A percentile compares a stretch with the other conserved stretches of the same genome.
phyloP scores from a whole-genome alignment of 331 rosid species.

The Acacia pycnantha region DNA sequence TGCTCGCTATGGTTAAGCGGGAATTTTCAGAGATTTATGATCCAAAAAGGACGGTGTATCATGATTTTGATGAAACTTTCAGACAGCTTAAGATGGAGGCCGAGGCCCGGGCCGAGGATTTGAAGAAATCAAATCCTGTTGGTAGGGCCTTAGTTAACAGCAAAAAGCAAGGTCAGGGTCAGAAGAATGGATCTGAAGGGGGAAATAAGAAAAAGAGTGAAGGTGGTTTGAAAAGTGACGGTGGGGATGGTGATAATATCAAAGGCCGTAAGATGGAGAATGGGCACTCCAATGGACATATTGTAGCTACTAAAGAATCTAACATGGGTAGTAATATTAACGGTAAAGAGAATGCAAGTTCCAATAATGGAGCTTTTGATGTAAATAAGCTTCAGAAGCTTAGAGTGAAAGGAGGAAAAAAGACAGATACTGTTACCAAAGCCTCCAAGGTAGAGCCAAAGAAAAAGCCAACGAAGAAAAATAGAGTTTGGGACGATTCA shows the following conservation, averaged over 20 bases:
- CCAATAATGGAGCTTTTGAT: slow-evolving; percentile 90
- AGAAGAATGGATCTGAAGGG: slow-evolving; percentile 58
- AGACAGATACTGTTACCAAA: slow-evolving; percentile 57
- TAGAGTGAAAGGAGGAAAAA: slow-evolving; percentile 75
- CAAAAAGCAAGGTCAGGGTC: slow-evolving; percentile 66
- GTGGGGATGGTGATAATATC: slow-evolving; percentile 43
- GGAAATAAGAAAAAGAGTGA: slow-evolving; percentile 59
- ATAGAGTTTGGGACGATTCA: slow-evolving; percentile 90
- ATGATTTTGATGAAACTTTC: slow-evolving; percentile 82
- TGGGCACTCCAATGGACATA: slow-evolving; percentile 58
- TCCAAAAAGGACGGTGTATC: slow-evolving; percentile 54
- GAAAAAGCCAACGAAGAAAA: slow-evolving; percentile 73
- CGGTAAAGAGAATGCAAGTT: slow-evolving; percentile 70
- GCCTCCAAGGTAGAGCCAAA: slow-evolving; percentile 73
- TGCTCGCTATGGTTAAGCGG: slow-evolving; percentile 76
- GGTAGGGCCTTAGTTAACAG: slow-evolving; percentile 47
- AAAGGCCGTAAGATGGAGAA: slow-evolving; percentile 62
- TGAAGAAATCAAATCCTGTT: slow-evolving; percentile 66
- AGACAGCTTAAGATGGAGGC: slow-evolving; percentile 83
- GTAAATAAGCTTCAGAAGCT: slow-evolving; percentile 93
- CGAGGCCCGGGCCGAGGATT: slow-evolving; percentile 82
- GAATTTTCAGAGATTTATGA: slow-evolving; percentile 72
- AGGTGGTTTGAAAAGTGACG: slow-evolving; percentile 51
- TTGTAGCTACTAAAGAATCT: slow-evolving; percentile 48
- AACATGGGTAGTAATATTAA: slow-evolving; percentile 49